phyloP scores from a whole-genome alignment of 1,139 yeast genomes.

The Trichomonascaceae sp. region DNA sequence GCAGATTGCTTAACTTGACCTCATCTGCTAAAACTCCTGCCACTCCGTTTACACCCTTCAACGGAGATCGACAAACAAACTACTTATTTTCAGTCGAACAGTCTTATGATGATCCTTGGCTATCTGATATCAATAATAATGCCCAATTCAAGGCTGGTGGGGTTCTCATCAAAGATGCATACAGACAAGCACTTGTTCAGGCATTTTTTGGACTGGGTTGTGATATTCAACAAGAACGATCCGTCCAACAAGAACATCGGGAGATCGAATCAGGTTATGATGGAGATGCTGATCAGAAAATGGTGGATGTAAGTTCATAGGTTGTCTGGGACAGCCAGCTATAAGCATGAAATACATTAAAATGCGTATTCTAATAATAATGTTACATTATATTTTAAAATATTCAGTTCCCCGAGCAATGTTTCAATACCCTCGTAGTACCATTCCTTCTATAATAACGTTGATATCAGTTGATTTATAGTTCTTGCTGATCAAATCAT shows the following conservation, averaged over 20 bases:
- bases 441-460: constrained; percentile 14
- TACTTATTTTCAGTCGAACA: constrained; percentile 42
- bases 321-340: neutral
- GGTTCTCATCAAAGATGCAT: constrained; percentile 63
- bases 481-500: constrained; percentile 33
- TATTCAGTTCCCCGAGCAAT: neutral
- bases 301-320: constrained; percentile 5
- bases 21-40: constrained; percentile 38
- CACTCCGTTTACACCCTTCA: constrained; percentile 88
- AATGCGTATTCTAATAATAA: neutral
- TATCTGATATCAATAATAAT: constrained; percentile 53
- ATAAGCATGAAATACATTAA: neutral
- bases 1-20: constrained; percentile 1
- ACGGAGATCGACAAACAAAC: constrained; percentile 72
- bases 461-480: constrained; percentile 12
- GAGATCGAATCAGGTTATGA: neutral
- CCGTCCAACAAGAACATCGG: neutral
- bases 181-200: constrained; percentile 71
- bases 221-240: constrained; percentile 61
- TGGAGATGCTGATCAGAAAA: neutral
- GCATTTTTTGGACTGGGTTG: constrained; percentile 90
- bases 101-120: constrained; percentile 56
- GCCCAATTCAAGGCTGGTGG: constrained; percentile 81
- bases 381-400: neutral
- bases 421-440: constrained; percentile 14